These are phyloP conservation scores for Scedosporium aurantiacum DNA, from an alignment of 2,329 filamentous ascomycete genomes.

Conservation along the genomic window DNA sequence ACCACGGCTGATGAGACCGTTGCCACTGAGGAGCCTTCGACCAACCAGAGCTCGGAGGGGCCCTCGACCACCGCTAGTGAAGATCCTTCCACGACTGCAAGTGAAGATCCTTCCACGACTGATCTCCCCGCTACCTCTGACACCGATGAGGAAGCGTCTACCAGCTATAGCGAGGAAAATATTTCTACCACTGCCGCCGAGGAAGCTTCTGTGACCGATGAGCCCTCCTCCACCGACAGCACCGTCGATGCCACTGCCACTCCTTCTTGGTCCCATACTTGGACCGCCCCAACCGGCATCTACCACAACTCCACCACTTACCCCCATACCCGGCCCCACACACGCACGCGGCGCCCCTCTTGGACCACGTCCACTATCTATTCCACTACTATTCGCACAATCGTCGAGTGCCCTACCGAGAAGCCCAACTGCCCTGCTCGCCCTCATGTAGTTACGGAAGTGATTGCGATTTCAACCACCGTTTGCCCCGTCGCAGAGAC, in stretches of 20 bases:
- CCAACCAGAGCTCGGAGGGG: no score
- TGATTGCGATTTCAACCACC: conserved; percentile 32
- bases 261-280: conserved; percentile 1
- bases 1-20: not conserved
- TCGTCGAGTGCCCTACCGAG: conserved; percentile 41
- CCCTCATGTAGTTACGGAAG: conserved; percentile 26
- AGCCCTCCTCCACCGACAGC: not conserved
- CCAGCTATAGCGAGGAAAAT: no score
- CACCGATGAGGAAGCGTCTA: no score
- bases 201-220: not conserved
- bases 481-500: conserved; percentile 25
- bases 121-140: no score
- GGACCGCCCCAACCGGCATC: not conserved
- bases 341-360: not conserved
- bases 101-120: no score
- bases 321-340: not conserved
- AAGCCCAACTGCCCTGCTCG: conserved; percentile 26
- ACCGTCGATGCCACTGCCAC: not conserved
- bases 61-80: no score
- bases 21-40: no score
- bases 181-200: not conserved
- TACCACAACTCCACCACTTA: not conserved
- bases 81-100: no score
- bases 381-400: conserved; percentile 35
- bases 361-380: conserved; percentile 26